Conservation (phyloP, 1,284 basidiomycete genomes). For the Heterobasidion parviporum region DNA sequence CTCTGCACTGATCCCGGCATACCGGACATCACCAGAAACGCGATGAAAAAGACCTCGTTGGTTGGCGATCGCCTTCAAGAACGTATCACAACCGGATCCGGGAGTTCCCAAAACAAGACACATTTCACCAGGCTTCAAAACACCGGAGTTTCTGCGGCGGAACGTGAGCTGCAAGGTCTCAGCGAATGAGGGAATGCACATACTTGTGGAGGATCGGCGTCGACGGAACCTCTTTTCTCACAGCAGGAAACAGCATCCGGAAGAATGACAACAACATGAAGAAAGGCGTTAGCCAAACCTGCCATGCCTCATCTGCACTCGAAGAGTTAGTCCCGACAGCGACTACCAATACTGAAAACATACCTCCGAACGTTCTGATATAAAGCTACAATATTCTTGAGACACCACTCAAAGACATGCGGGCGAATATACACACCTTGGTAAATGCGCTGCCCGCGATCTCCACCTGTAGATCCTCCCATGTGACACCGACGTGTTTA, state of each 20-base stretch:
- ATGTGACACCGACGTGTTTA: slow-evolving; percentile 79
- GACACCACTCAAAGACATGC: not conserved
- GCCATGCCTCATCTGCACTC: not conserved
- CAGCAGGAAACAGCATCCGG: not conserved
- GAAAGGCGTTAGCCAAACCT: not conserved
- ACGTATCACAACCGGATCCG: slow-evolving; percentile 73
- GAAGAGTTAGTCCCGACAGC: not conserved
- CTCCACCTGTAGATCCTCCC: slow-evolving; percentile 67
- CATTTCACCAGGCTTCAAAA: slow-evolving; percentile 31
- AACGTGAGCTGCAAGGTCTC: not conserved
- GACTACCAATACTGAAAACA: not conserved
- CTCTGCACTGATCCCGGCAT: slow-evolving; percentile 63
- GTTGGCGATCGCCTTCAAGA: slow-evolving; percentile 73
- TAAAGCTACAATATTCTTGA: not conserved
- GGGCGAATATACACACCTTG: slow-evolving; percentile 34
- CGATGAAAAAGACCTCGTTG: slow-evolving; percentile 52
- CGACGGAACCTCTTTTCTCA: not conserved
- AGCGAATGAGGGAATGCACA: not conserved
- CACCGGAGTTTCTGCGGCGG: not conserved
- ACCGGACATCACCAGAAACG: slow-evolving; percentile 66
- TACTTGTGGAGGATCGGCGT: not conserved
- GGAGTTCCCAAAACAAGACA: slow-evolving; percentile 72
- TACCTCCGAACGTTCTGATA: slow-evolving; percentile 2
- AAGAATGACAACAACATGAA: not conserved
- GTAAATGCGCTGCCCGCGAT: slow-evolving; percentile 54